Evolutionary conservation across 1,139 yeast genomes (phyloP), one percentile per base, ranked within the genome.

Genomic region (Suzukiozyma palmioleophila): DNA sequence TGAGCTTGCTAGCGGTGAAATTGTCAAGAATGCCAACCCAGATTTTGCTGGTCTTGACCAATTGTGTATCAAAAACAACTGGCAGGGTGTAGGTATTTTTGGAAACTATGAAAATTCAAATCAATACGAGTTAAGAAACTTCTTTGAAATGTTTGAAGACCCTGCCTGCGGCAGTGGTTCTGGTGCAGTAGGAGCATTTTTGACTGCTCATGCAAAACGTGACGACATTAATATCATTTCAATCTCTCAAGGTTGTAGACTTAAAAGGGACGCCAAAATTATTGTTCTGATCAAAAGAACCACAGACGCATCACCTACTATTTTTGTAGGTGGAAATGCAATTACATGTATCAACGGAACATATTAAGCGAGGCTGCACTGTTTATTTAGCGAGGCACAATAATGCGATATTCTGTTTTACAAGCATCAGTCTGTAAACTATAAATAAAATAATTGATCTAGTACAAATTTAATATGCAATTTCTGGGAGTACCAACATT

Each of bases 111-210:
- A 40, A 21, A 55, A 45, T 44, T 28, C 31, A 3, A 56, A 43
- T 3, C 26, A 43, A 13, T 43, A 44, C 28, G 70, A 64, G 46
- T 48, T 57, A 40, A 61, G 80, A 45, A 69, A 73, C 10, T 68
- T 73, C 48, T 69, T 69, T 2, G 67, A 64, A 9, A 60, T 64
- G 1, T 35, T 48, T 16, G 80, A 75, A 44, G 80, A 74, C 49
- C 78, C 79, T 2, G 79, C 72, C 3, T 74, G 79, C 52, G 80
- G 79, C 3, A 63, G 73, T 45, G 79, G 79, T 10, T 62, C 71
- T 10, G 74, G 63, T 39, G 57, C 73, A 43, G 43, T 62, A 46
- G 62, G 64, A 30, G 55, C 55, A 34, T 59, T 50, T 56, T 36
- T 37, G n/a, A 32, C 31, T 6, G 27, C 26, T 13, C 41, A 40